Percentiles rank a stretch among this genome's conserved stretches.
phyloP scores from a whole-genome alignment of 345 rosid species.

The Brassica rapa region DNA sequence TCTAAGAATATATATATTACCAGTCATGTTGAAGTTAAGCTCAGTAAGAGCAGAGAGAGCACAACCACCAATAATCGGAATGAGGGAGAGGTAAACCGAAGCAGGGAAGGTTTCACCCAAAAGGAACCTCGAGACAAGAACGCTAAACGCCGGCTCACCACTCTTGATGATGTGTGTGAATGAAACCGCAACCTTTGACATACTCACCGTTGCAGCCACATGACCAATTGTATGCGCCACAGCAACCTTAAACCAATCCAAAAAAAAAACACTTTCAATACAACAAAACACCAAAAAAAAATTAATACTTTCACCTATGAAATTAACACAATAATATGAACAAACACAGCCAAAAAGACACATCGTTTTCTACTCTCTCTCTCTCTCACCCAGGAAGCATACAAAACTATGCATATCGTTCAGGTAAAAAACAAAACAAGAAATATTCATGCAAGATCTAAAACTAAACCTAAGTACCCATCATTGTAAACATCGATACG shows the following conservation, averaged over 20 bases:
- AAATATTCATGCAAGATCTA: constrained; percentile 37
- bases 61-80: constrained; percentile 99
- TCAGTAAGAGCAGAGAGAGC: constrained; percentile 94
- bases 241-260: constrained; percentile 63
- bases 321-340: neutral
- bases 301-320: neutral
- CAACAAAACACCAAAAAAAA: neutral
- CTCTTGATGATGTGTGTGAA: constrained; percentile 98
- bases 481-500: constrained; percentile 34
- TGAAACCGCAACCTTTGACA: constrained; percentile 99
- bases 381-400: constrained; percentile 45
- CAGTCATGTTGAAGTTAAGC: constrained; percentile 97
- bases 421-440: constrained; percentile 35
- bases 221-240: constrained; percentile 99
- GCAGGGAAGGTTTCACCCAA: constrained; percentile 87
- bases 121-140: constrained; percentile 80
- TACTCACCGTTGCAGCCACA: constrained; percentile 98
- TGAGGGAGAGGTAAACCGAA: constrained; percentile 77
- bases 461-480: constrained; percentile 6
- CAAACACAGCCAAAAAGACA: constrained; percentile 33
- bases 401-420: constrained; percentile 48
- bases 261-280: constrained; percentile 17
- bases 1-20: constrained; percentile 42
- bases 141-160: constrained; percentile 98
- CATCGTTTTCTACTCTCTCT: constrained; percentile 37